Evolutionary conservation across 2,329 filamentous ascomycete genomes (phyloP).

Genomic region (Ascochyta fabae): DNA sequence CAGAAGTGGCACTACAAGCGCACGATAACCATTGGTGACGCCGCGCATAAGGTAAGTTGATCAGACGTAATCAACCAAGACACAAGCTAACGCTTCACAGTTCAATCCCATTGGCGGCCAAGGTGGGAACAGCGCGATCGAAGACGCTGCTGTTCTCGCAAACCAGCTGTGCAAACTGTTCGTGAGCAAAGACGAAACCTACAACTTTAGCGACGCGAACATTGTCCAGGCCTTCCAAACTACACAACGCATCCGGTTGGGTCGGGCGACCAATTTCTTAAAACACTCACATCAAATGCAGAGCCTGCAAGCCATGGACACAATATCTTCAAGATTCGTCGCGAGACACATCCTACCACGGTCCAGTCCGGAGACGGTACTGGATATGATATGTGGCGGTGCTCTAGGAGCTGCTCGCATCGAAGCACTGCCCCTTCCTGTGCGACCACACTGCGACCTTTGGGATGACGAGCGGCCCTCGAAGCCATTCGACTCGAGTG

Average conservation of each 20-base stretch:
- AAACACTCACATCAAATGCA: not conserved
- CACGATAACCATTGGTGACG: constrained; percentile 33
- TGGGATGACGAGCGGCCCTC: not conserved
- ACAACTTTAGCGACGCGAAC: no score
- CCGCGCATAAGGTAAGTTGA: constrained; percentile 49
- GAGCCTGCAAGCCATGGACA: not conserved
- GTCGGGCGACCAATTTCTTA: not conserved
- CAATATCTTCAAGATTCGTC: not conserved
- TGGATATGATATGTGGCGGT: not conserved
- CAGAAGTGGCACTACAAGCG: constrained; percentile 50
- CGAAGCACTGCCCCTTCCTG: not conserved
- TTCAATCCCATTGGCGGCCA: constrained; percentile 38
- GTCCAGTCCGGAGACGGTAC: no score
- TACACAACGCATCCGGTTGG: not conserved
- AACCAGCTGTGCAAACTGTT: constrained; percentile 33
- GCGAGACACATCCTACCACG: not conserved
- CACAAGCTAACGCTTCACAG: not conserved
- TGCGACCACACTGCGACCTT: not conserved
- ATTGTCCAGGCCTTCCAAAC: not conserved
- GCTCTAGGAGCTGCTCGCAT: not conserved
- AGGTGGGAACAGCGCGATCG: constrained; percentile 53
- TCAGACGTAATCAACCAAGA: constrained; percentile 2
- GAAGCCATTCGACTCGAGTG: no score
- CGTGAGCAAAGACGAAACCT: not conserved
- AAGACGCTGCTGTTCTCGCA: constrained; percentile 47